Base-by-base conservation (phyloP, 257 asterid genomes). In the Ligustrum vulgare region DNA sequence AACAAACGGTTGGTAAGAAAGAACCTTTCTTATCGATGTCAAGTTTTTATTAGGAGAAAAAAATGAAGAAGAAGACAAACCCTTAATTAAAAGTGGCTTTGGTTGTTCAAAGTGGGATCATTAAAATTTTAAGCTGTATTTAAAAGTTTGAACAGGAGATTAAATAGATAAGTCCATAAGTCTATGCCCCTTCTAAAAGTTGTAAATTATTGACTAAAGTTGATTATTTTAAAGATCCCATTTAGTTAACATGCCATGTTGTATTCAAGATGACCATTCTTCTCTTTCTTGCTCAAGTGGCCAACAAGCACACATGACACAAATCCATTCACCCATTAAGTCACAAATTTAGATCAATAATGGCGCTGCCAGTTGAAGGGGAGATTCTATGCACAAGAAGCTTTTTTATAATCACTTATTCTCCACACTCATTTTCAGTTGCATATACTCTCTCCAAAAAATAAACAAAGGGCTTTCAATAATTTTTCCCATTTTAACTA, bases 301-400 rank as follows among this genome's bases (percentile, higher is more conserved):
- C 96, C 82, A 92, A 90, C 91, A 88, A 86, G 75, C 79, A 87
- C 92, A 80, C 78, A 83, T 85, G 87, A 76, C 68, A 39, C 13
- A 72, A 75, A 72, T 77, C 84, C 73, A 47, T 78, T 47, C 56
- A 32, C 65, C 20, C 66, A 41, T 41, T 51, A 12, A 45, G 68
- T 60, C 51, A 64, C 33, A 32, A 47, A n/a, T 31, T 72, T 4
- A 9, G 72, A 67, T 23, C 8, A 56, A 77, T 83, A 89, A 78
- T 83, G 85, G 78, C 75, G 78, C 75, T 76, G 78, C 83, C 86
- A 89, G 86, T 28, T 28, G 1, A 28, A 75, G 64, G 73, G 80
- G 68, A 51, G 51, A 79, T 65, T 58, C 86, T 85, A 82, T 83
- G 89, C 86, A 77, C 18, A 45, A 76, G 75, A 85, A 75, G 77